These are phyloP conservation scores for Psilocybe sp. DNA, from an alignment of 768 basidiomycete genomes.

Conservation along the genomic window DNA sequence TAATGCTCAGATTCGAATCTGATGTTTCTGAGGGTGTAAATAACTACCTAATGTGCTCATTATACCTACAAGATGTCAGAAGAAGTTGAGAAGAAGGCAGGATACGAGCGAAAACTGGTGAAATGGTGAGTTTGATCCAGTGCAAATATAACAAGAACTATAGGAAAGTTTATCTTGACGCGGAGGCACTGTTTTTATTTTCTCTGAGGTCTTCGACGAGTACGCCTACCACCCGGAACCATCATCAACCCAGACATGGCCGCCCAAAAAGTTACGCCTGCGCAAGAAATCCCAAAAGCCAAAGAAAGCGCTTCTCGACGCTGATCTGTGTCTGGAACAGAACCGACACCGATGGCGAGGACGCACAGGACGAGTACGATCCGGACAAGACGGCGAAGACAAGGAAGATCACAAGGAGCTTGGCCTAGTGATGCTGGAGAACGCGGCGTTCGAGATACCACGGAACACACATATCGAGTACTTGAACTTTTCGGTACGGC, in stretches of 20 bases:
- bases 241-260: conserved; percentile 3
- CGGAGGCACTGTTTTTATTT: conserved; percentile 81
- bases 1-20: too few species aligned
- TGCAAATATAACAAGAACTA: too few species aligned
- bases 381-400: conserved; percentile 15
- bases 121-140: too few species aligned
- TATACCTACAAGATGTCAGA: too few species aligned
- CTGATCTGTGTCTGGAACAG: conserved; percentile 13
- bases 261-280: conserved; percentile 1
- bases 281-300: conserved; percentile 7
- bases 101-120: too few species aligned
- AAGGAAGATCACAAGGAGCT: conserved; percentile 17
- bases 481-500: conserved; percentile 91
- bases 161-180: neutral
- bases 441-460: conserved; percentile 74
- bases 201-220: conserved; percentile 74
- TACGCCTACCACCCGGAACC: conserved; percentile 59
- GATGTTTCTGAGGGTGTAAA: too few species aligned
- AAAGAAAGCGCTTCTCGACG: neutral
- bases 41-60: too few species aligned
- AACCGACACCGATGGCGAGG: conserved; percentile 18
- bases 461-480: conserved; percentile 85
- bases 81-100: too few species aligned
- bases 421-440: conserved; percentile 27
- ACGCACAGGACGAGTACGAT: conserved; percentile 13